Evolutionary conservation across 805 yeast species (phyloP).

Genomic region (Candida parachauliodes): DNA sequence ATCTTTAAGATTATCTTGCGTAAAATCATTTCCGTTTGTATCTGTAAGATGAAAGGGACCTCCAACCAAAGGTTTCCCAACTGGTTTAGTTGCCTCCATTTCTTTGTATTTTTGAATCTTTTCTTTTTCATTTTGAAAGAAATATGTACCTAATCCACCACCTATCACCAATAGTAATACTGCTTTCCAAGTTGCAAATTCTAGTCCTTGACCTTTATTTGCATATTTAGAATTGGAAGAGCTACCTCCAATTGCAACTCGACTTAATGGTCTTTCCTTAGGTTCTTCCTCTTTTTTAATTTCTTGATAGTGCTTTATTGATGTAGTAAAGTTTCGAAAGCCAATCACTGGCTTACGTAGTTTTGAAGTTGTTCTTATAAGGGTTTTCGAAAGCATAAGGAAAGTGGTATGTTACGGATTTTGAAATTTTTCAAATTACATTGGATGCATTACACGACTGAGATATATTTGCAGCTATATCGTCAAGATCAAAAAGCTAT

Average conservation of each 20-base stretch:
- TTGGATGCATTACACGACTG: too few relatives aligned
- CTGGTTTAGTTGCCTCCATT: conserved; percentile 80
- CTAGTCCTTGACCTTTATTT: conserved; percentile 40
- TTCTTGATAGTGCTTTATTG: conserved; percentile 1
- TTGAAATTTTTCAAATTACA: too few relatives aligned
- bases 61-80: conserved; percentile 91
- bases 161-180: conserved; percentile 59
- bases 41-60: conserved; percentile 81
- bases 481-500: too few relatives aligned
- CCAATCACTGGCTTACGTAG: too few relatives aligned
- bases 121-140: conserved; percentile 73
- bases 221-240: conserved; percentile 31
- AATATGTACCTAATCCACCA: conserved; percentile 70
- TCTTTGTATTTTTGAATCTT: conserved; percentile 69
- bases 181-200: conserved; percentile 84
- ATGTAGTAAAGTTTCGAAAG: conserved; percentile 3
- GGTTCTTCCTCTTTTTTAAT: not conserved
- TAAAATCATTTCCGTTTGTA: conserved; percentile 66
- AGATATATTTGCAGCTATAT: too few relatives aligned
- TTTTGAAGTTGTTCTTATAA: too few relatives aligned
- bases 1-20: conserved; percentile 72
- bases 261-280: conserved; percentile 61
- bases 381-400: too few relatives aligned
- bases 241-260: conserved; percentile 73
- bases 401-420: too few relatives aligned